Evolutionary conservation across 129 eudicot species (phyloP).

Genomic region (Chrysanthemum seticuspe): DNA sequence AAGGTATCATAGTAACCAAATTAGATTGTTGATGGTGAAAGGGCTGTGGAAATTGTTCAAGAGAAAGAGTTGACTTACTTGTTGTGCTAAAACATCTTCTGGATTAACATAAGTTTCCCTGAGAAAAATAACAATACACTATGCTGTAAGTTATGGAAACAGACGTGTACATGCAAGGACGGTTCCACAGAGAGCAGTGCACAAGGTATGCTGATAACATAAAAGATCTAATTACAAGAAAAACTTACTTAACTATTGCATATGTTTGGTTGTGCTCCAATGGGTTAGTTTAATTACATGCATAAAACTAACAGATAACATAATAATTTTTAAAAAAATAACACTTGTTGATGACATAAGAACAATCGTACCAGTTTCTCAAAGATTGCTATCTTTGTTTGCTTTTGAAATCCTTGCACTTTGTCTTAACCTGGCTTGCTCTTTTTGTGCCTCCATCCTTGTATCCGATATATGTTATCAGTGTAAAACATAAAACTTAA

Average conservation of each 20-base stretch:
- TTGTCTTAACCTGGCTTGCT: no score
- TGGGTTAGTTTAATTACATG: no score
- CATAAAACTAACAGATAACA: no score
- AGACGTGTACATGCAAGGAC: slow-evolving; percentile 3
- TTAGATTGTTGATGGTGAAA: slow-evolving; percentile 4
- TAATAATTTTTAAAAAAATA: no score
- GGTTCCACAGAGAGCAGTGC: neutral
- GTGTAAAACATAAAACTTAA: no score
- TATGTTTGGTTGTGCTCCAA: slow-evolving; percentile 74
- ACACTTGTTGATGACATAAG: no score
- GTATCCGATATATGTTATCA: no score
- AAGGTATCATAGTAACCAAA: slow-evolving; percentile 13
- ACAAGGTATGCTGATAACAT: slow-evolving; percentile 16
- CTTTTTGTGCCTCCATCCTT: no score
- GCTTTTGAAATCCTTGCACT: no score
- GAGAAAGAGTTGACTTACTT: slow-evolving; percentile 43
- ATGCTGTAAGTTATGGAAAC: slow-evolving; percentile 7
- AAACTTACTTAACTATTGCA: slow-evolving; percentile 84
- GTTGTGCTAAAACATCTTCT: slow-evolving; percentile 72
- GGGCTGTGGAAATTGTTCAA: slow-evolving; percentile 1
- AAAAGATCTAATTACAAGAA: slow-evolving; percentile 9
- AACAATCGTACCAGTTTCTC: no score
- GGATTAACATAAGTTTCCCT: slow-evolving; percentile 83
- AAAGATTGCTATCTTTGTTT: no score
- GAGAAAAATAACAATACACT: slow-evolving; percentile 13